Evolutionary conservation across 2,329 filamentous ascomycete genomes (phyloP), one percentile per base, ranked within the genome.

Genomic region (Esteya vermicola): DNA sequence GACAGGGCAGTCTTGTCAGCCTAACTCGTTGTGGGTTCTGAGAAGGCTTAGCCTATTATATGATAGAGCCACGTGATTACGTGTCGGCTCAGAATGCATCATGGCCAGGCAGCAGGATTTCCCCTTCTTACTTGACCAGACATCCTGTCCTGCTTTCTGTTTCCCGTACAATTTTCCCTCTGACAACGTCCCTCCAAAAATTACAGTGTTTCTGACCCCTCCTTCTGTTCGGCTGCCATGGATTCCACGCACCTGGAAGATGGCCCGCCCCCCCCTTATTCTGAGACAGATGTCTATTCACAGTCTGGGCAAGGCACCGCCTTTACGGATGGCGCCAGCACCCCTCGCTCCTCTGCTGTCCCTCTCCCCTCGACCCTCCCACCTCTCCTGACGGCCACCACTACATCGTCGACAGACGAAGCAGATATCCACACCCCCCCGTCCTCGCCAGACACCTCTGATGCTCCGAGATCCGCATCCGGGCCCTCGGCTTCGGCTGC

Each of bases 251-350:
- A 28, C n/a, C 26, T 14, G 12, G 26, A 28, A 13, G 10, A 28
- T 9, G 51, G 54, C 8, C 67, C 70, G 18, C 71, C 70, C 32
- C 70, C 70, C 5, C 72, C 72, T 6, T 76, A 76, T 48, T 65
- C 65, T 30, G 70, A 72, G 52, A 73, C 67, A 14, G 71, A 75
- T 51, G 63, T 70, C 28, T 70, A 65, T 55, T 72, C 68, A 13
- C 58, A 51, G 37, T 55, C 65, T 4, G 58, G 57, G 23, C 49
- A 48, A 28, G 39, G 20, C 34, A n/a, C n/a, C n/a, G n/a, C n/a
- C n/a, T n/a, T n/a, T n/a, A n/a, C n/a, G n/a, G 48, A 41, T 28
- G 38, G 18, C 7, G 34, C 34, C 4, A 33, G 35, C 40, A 36
- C 63, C 1, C 58, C 62, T 9, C 50, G 54, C 12, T 61, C 60